Evolutionary conservation across 2,329 filamentous ascomycete species (phyloP).

Genomic region (Stachybotrys chartarum): DNA sequence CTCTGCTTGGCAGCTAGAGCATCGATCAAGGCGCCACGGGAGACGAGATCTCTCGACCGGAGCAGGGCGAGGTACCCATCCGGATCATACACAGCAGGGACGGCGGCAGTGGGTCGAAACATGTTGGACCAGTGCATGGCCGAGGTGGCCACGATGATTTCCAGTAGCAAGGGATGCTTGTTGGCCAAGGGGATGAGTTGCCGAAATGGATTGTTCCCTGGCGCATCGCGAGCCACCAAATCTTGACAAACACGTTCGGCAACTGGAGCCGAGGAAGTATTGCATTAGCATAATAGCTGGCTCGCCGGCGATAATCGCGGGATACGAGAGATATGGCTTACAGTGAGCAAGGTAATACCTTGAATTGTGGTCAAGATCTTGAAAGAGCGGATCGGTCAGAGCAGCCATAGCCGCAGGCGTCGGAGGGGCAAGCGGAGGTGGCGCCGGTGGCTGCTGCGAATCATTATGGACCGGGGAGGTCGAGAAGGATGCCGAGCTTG

Average conservation of each 20-base stretch:
- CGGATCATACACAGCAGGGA: constrained; percentile 23
- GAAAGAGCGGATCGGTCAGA: constrained; percentile 47
- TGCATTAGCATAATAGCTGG: constrained; percentile 12
- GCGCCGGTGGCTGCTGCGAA: not conserved
- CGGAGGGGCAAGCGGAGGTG: not conserved
- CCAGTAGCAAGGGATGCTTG: constrained; percentile 36
- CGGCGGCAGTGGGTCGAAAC: constrained; percentile 24
- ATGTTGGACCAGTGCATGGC: constrained; percentile 42
- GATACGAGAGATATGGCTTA: constrained; percentile 20
- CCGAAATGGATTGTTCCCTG: constrained; percentile 38
- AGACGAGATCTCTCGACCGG: constrained; percentile 29
- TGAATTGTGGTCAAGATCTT: constrained; percentile 39
- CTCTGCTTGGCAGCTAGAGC: constrained; percentile 39
- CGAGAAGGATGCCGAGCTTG: not conserved
- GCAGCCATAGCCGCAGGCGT: constrained; percentile 11
- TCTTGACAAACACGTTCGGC: constrained; percentile 45
- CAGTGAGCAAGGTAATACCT: constrained; percentile 44
- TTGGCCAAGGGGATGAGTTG: constrained; percentile 40
- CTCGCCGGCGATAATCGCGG: not conserved
- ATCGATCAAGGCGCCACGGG: constrained; percentile 34
- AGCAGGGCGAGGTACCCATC: constrained; percentile 28
- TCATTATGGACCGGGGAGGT: not conserved
- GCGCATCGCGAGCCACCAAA: constrained; percentile 40
- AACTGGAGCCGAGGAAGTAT: constrained; percentile 21
- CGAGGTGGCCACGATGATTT: constrained; percentile 42